Base-by-base conservation (phyloP, 306 rosid species). In the Begonia masoniana region DNA sequence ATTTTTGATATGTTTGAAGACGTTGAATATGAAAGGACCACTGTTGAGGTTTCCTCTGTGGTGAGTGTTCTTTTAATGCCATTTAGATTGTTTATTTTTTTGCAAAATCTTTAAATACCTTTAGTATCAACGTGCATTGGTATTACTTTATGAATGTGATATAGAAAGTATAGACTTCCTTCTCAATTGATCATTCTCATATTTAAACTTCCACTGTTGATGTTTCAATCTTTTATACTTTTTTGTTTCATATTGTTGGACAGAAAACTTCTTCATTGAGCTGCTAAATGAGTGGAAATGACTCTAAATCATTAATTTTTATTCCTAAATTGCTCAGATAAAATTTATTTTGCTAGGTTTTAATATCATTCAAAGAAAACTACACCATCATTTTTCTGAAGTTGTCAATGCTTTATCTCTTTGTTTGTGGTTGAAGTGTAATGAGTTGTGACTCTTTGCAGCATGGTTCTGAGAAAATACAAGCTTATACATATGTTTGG, bases 1-100 rank as follows among this genome's bases (percentile, higher is more conserved):
- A 62, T 86, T 66, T 64, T 86, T 36, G 94, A 91, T 56, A 71
- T 61, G 15, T 91, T 85, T 52, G 96, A 91, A 72, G 97, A 83
- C 69, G 76, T 59, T 53, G 97, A 91, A 64, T 91, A 91, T 57
- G 76, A 61, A 59, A 80, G 86, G 67, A 79, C 45, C 51, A 54
- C 76, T 21, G 85, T 83, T 67, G 75, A 78, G 45, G 83, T 85
- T 70, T 63, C 56, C 48, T 63, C 76, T 41, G 39, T 10, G 71
- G 95, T 85, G 50, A 62, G 41, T 56, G 24, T 26, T 46, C 50
- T 52, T 19, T 35, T 51, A n/a, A 43, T 54, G 41, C 31, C 39
- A 49, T 61, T 10, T 51, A 36, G 9, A 51, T 16, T 13, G 15
- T 50, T 9, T 26, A 26, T 26, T 41, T 41, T 16, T 12, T 48